A percentile compares a stretch with the other conserved stretches of the same genome.
Evolutionary conservation across 805 yeast species (phyloP).

Genomic region (Ogataea henricii): DNA sequence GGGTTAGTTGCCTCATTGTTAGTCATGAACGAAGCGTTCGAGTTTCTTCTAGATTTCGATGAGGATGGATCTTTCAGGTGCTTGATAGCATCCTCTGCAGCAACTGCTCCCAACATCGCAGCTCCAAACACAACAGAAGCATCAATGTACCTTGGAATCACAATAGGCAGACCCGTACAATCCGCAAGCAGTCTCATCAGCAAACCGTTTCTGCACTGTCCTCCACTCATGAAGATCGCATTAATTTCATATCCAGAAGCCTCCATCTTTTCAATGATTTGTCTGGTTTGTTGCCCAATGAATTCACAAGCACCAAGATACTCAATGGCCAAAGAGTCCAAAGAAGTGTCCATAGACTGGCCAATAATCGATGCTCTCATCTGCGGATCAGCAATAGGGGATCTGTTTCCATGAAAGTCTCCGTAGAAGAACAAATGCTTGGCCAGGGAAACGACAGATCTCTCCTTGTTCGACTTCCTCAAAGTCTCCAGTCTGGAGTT

Average conservation of each 20-base stretch:
- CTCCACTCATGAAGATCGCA: slow-evolving; percentile 89
- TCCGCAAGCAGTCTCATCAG: slow-evolving; percentile 90
- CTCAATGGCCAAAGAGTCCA: slow-evolving; percentile 80
- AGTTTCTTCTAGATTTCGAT: slow-evolving; percentile 29
- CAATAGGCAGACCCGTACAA: slow-evolving; percentile 87
- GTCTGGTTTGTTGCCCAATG: slow-evolving; percentile 96
- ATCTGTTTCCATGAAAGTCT: slow-evolving; percentile 93
- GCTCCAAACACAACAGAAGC: slow-evolving; percentile 97
- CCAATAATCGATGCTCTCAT: slow-evolving; percentile 95
- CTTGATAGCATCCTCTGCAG: slow-evolving; percentile 64
- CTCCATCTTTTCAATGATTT: slow-evolving; percentile 85
- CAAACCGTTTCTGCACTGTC: slow-evolving; percentile 91
- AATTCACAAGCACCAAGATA: slow-evolving; percentile 96
- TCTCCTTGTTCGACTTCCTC: slow-evolving; percentile 53
- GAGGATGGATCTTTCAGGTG: slow-evolving; percentile 25
- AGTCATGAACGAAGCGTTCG: slow-evolving; percentile 26
- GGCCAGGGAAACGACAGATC: slow-evolving; percentile 80
- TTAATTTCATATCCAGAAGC: slow-evolving; percentile 74
- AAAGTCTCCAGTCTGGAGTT: slow-evolving; percentile 74
- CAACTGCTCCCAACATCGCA: slow-evolving; percentile 92
- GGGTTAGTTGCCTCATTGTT: slow-evolving; percentile 10
- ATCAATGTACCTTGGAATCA: slow-evolving; percentile 92
- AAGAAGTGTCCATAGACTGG: slow-evolving; percentile 83
- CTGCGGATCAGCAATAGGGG: slow-evolving; percentile 94
- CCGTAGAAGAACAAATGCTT: slow-evolving; percentile 91